Conservation (phyloP, 352 stramenopile species). For the Phytophthora cactorum region DNA sequence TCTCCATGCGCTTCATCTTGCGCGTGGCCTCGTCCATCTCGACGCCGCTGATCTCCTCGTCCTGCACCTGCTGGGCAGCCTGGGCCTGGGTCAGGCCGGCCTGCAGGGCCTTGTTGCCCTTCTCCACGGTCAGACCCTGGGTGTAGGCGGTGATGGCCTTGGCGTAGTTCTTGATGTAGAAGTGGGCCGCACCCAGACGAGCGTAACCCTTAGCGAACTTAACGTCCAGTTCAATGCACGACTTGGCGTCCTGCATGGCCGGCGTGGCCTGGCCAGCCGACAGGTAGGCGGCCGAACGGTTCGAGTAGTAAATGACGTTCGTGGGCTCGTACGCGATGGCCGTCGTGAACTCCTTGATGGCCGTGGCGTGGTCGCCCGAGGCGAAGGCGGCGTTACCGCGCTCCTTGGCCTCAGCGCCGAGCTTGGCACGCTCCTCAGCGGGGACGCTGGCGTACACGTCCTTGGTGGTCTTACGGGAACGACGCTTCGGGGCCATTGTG, state of each 20-base stretch:
- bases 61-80: conserved; percentile 82
- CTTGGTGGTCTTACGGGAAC: conserved; percentile 85
- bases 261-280: conserved; percentile 78
- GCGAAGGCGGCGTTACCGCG: conserved; percentile 85
- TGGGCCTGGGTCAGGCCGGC: conserved; percentile 83
- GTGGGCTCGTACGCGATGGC: conserved; percentile 87
- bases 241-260: conserved; percentile 86
- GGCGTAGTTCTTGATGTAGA: conserved; percentile 91
- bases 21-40: conserved; percentile 90
- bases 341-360: conserved; percentile 90
- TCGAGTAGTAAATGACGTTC: conserved; percentile 91
- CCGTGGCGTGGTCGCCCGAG: conserved; percentile 74
- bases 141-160: conserved; percentile 87
- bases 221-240: conserved; percentile 83
- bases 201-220: conserved; percentile 91
- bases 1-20: conserved; percentile 92
- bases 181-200: conserved; percentile 84
- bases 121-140: conserved; percentile 78
- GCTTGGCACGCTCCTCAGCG: conserved; percentile 69
- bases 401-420: conserved; percentile 87
- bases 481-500: conserved; percentile 84
- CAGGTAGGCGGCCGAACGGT: conserved; percentile 88
- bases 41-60: conserved; percentile 84
- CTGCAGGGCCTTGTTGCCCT: conserved; percentile 88
- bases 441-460: conserved; percentile 75